Conservation (phyloP, 1,139 yeast species). For the Hemisphaericaspora xylanilytica region DNA sequence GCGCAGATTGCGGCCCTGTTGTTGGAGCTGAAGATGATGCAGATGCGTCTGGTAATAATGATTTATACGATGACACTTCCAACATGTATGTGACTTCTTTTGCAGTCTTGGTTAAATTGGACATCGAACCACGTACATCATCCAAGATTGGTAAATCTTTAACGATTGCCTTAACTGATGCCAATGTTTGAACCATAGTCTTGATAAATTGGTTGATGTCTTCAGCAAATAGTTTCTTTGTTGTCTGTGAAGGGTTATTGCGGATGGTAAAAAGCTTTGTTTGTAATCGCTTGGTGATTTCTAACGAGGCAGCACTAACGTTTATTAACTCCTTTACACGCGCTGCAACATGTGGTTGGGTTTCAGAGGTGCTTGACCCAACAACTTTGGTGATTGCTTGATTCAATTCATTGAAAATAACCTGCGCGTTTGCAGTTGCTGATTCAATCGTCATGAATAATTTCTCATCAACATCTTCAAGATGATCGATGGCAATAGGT, state of each 20-base stretch:
- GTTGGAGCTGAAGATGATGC: slow-evolving; percentile 7
- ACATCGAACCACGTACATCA: slow-evolving; percentile 77
- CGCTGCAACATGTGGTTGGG: slow-evolving; percentile 42
- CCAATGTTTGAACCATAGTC: slow-evolving; percentile 77
- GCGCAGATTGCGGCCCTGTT: slow-evolving; percentile 4
- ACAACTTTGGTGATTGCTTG: slow-evolving; percentile 73
- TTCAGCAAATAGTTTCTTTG: slow-evolving; percentile 76
- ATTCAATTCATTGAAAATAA: slow-evolving; percentile 75
- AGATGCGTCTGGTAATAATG: slow-evolving; percentile 28
- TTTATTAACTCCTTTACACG: slow-evolving; percentile 76
- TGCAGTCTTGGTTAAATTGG: slow-evolving; percentile 79
- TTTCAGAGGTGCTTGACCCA: slow-evolving; percentile 23
- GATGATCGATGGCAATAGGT: slow-evolving; percentile 15
- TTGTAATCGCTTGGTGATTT: slow-evolving; percentile 67
- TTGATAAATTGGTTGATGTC: slow-evolving; percentile 81
- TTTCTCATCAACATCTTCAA: slow-evolving; percentile 68
- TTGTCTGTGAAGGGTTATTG: slow-evolving; percentile 50
- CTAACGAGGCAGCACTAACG: slow-evolving; percentile 80
- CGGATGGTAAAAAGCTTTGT: slow-evolving; percentile 54
- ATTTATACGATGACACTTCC: slow-evolving; percentile 51
- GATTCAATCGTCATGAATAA: slow-evolving; percentile 69
- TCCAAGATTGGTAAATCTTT: slow-evolving; percentile 74
- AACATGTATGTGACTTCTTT: slow-evolving; percentile 84
- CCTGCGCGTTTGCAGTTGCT: slow-evolving; percentile 76
- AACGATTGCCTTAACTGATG: slow-evolving; percentile 81